phyloP scores from a whole-genome alignment of 352 stramenopile genomes.

The Globisporangium nodosum region DNA sequence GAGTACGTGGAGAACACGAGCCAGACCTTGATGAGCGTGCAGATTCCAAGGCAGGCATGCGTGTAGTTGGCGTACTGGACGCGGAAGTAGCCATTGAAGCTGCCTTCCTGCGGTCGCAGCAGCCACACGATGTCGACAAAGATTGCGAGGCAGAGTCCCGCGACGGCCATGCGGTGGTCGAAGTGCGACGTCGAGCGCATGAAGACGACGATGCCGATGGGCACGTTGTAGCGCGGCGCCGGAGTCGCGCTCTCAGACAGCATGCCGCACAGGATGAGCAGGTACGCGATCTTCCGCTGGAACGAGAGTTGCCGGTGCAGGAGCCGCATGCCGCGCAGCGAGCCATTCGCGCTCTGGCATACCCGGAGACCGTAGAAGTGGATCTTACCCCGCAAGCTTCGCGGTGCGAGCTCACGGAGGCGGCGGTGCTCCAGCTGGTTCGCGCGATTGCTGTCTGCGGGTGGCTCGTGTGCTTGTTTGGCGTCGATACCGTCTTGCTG shows the following conservation, averaged over 20 bases:
- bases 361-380: slow-evolving; percentile 14
- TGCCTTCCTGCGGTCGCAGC: slow-evolving; percentile 49
- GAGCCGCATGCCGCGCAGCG: slow-evolving; percentile 3
- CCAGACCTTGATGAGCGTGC: slow-evolving; percentile 50
- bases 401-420: slow-evolving; percentile 6
- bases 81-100: slow-evolving; percentile 62
- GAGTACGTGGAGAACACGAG: slow-evolving; percentile 69
- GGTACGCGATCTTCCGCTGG: slow-evolving; percentile 50
- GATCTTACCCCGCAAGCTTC: slow-evolving; percentile 22
- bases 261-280: slow-evolving; percentile 50
- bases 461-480: neutral
- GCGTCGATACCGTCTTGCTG: neutral
- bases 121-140: slow-evolving; percentile 60
- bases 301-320: slow-evolving; percentile 37
- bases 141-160: slow-evolving; percentile 39
- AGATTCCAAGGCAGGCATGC: slow-evolving; percentile 44
- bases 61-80: slow-evolving; percentile 35
- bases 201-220: slow-evolving; percentile 51
- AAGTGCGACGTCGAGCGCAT: slow-evolving; percentile 22
- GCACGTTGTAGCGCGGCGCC: slow-evolving; percentile 64
- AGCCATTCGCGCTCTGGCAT: neutral
- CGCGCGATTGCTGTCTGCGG: neutral
- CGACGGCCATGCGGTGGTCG: slow-evolving; percentile 51
- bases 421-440: neutral
- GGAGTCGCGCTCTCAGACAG: slow-evolving; percentile 58